A percentile compares a stretch with the other conserved stretches of the same genome.
Conservation (phyloP, 2,329 filamentous ascomycete species). For the Catunica adiposa region DNA sequence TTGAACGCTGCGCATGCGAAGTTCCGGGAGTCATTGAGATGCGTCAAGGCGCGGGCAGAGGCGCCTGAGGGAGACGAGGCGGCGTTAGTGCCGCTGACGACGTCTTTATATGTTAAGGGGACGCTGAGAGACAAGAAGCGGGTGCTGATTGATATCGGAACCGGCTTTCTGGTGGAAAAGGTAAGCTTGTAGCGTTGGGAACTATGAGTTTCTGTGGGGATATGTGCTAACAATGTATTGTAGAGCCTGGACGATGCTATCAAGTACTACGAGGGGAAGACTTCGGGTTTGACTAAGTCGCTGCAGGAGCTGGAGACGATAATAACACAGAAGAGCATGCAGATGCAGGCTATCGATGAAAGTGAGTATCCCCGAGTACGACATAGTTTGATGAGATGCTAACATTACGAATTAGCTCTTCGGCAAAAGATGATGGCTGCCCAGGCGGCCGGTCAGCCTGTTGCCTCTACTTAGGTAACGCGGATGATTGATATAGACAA, state of each 20-base stretch:
- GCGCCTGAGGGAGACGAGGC: slow-evolving; percentile 26
- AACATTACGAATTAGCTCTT: slow-evolving; percentile 21
- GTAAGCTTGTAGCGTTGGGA: slow-evolving; percentile 23
- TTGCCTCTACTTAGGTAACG: not conserved
- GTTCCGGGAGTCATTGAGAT: slow-evolving; percentile 76
- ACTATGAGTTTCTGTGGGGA: not conserved
- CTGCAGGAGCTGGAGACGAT: slow-evolving; percentile 41
- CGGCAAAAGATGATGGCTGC: slow-evolving; percentile 24
- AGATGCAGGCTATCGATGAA: slow-evolving; percentile 76
- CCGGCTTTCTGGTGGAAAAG: slow-evolving; percentile 92
- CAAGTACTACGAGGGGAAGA: slow-evolving; percentile 40
- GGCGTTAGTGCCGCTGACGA: slow-evolving; percentile 86
- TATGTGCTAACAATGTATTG: not conserved
- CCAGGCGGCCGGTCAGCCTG: slow-evolving; percentile 6
- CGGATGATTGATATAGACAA: not conserved
- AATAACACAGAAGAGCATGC: slow-evolving; percentile 59
- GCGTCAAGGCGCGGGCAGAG: slow-evolving; percentile 38
- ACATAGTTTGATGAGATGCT: not conserved
- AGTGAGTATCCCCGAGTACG: slow-evolving; percentile 29
- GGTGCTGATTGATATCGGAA: slow-evolving; percentile 83
- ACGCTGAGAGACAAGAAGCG: slow-evolving; percentile 55
- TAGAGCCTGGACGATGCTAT: slow-evolving; percentile 37
- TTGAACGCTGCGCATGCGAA: slow-evolving; percentile 79
- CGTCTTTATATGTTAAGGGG: slow-evolving; percentile 84
- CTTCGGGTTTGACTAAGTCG: slow-evolving; percentile 35